Evolutionary conservation across 768 basidiomycete genomes (phyloP).

Genomic region (Cystobasidium onofrii): DNA sequence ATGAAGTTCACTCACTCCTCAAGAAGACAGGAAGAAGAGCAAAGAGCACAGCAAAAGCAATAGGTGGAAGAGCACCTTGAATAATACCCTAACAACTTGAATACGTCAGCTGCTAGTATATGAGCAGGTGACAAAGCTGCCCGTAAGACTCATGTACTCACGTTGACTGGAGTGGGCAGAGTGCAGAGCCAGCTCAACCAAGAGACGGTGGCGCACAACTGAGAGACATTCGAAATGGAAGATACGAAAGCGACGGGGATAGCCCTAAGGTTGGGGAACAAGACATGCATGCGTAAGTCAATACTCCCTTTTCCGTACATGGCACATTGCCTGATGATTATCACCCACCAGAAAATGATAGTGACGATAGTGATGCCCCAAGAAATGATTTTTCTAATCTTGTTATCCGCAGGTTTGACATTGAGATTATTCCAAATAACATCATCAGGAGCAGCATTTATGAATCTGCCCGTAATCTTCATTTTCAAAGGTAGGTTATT

Average conservation of each 20-base stretch:
- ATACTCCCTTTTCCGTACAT: no score
- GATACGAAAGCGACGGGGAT: slow-evolving; percentile 15
- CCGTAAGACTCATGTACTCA: no score
- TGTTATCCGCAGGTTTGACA: slow-evolving; percentile 79
- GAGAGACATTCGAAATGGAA: slow-evolving; percentile 65
- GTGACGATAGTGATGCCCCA: slow-evolving; percentile 87
- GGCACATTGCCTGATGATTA: no score
- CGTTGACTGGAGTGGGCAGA: slow-evolving; percentile 49
- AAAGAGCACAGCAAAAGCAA: slow-evolving; percentile 80
- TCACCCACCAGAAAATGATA: slow-evolving; percentile 64
- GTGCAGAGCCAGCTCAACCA: slow-evolving; percentile 82
- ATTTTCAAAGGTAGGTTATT: slow-evolving; percentile 7
- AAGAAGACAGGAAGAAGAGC: slow-evolving; percentile 77
- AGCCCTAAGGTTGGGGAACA: not conserved
- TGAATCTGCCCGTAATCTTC: slow-evolving; percentile 62
- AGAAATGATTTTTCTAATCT: slow-evolving; percentile 58
- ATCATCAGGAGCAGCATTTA: slow-evolving; percentile 77
- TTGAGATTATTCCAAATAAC: slow-evolving; percentile 86
- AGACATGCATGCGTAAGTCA: slow-evolving; percentile 43
- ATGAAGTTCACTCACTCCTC: slow-evolving; percentile 50
- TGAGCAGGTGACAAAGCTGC: no score
- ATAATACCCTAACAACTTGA: slow-evolving; percentile 67
- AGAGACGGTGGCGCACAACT: slow-evolving; percentile 56
- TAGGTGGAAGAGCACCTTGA: slow-evolving; percentile 77
- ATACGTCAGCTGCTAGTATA: no score